A percentile compares a stretch with the other conserved stretches of the same genome.
Evolutionary conservation across 1,139 yeast genomes (phyloP).

Genomic region (Saccharomyces hybrid): DNA sequence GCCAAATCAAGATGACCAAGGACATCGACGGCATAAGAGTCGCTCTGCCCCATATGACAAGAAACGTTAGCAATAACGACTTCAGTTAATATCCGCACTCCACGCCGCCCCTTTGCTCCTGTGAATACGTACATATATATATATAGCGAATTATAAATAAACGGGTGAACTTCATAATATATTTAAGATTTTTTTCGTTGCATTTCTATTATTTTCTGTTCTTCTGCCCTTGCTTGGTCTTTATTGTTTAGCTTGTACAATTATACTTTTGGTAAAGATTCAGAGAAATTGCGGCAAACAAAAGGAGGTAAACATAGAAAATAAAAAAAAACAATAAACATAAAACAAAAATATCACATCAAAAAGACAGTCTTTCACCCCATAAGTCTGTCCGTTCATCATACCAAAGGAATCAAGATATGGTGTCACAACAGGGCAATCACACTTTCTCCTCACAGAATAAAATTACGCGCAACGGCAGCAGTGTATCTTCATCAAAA

Average conservation of each 20-base stretch:
- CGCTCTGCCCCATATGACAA: slow-evolving; percentile 96
- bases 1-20: slow-evolving; percentile 84
- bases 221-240: not conserved
- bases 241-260: not conserved
- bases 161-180: not conserved
- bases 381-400: not conserved
- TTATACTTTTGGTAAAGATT: not conserved
- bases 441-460: not conserved
- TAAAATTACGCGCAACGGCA: not conserved
- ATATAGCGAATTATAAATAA: not conserved
- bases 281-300: not conserved
- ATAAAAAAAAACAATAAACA: not conserved
- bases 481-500: not conserved
- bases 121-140: not conserved
- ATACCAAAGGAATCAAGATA: not conserved
- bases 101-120: not conserved
- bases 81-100: slow-evolving; percentile 37
- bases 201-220: not conserved
- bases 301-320: not conserved
- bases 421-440: not conserved
- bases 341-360: not conserved
- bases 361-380: not conserved
- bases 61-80: slow-evolving; percentile 78
- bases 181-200: not conserved
- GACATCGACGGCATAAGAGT: slow-evolving; percentile 88